Conservation (phyloP, 352 stramenopile genomes). For the Phytophthora sansomeana region DNA sequence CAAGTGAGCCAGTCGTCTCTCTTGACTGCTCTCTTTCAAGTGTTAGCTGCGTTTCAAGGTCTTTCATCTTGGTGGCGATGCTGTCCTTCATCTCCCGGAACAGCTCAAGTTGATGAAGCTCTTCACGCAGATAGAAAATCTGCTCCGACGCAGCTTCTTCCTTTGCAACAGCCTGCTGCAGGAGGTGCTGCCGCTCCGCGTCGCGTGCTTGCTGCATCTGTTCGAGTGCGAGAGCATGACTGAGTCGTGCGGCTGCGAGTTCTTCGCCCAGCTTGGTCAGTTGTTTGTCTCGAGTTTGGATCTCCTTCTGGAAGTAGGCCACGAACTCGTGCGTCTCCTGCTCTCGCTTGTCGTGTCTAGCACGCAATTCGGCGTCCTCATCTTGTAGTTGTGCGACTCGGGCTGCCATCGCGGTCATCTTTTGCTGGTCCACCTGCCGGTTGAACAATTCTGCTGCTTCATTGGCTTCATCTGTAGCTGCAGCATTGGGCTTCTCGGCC, state of each 20-base stretch:
- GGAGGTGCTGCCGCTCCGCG: constrained; percentile 51
- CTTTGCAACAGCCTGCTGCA: constrained; percentile 51
- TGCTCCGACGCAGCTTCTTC: constrained; percentile 67
- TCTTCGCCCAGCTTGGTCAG: constrained; percentile 87
- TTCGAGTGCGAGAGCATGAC: constrained; percentile 69
- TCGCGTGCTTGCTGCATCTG: constrained; percentile 56
- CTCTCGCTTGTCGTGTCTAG: constrained; percentile 87
- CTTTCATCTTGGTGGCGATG: constrained; percentile 61
- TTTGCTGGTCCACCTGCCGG: constrained; percentile 67
- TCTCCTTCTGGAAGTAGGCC: constrained; percentile 94
- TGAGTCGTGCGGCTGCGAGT: constrained; percentile 65
- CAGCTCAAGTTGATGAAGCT: constrained; percentile 71
- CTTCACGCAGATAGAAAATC: constrained; percentile 67
- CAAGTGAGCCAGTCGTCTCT: constrained; percentile 68
- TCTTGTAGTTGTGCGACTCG: constrained; percentile 69
- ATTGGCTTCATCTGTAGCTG: constrained; percentile 13
- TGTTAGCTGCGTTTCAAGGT: constrained; percentile 71
- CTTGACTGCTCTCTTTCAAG: constrained; percentile 57
- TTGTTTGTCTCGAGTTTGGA: constrained; percentile 85
- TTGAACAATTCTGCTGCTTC: constrained; percentile 70
- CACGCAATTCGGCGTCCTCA: constrained; percentile 84
- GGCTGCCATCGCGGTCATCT: constrained; percentile 66
- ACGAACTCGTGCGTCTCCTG: constrained; percentile 96
- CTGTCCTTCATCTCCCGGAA: constrained; percentile 79
- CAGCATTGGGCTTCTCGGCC: constrained; percentile 12